A percentile compares a stretch with the other conserved stretches of the same genome.
These are phyloP conservation scores for Cutaneotrichosporon cyanovorans DNA, from an alignment of 1,284 basidiomycete genomes.

Conservation along the genomic window DNA sequence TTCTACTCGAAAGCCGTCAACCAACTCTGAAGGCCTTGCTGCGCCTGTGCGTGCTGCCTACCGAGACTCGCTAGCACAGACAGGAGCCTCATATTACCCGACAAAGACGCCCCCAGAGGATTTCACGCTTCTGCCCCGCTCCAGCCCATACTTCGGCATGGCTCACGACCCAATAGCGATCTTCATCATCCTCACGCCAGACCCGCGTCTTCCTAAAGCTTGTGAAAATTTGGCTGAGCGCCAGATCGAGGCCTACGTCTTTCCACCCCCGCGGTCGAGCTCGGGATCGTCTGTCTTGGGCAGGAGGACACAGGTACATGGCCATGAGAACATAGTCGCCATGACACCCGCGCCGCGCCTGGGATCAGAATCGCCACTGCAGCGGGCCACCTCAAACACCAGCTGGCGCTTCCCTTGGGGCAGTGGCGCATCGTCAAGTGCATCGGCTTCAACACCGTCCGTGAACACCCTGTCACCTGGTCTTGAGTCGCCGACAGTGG, in stretches of 20 bases:
- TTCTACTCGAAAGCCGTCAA: background rate
- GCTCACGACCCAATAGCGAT: constrained; percentile 65
- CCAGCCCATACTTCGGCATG: constrained; percentile 64
- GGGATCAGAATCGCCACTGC: background rate
- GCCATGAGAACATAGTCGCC: constrained; percentile 31
- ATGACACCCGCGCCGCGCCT: background rate
- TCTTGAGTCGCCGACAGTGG: too few species aligned
- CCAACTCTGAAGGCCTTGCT: constrained; percentile 47
- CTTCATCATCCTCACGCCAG: constrained; percentile 46
- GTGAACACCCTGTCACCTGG: background rate
- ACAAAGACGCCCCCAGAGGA: constrained; percentile 63
- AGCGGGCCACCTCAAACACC: constrained; percentile 3
- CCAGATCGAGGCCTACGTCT: constrained; percentile 45
- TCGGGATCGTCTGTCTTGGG: constrained; percentile 34
- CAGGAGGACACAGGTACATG: constrained; percentile 39
- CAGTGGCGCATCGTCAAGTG: background rate
- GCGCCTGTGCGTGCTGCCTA: constrained; percentile 58
- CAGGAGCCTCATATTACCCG: constrained; percentile 57
- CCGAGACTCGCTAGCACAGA: constrained; percentile 55
- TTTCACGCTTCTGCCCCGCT: constrained; percentile 65
- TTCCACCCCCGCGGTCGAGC: constrained; percentile 45
- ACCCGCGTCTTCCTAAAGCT: constrained; percentile 31
- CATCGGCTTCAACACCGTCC: background rate
- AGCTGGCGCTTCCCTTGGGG: constrained; percentile 43
- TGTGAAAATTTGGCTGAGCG: constrained; percentile 33